Evolutionary conservation across 163 green algal species (phyloP).

Genomic region (Volvox carteri): DNA sequence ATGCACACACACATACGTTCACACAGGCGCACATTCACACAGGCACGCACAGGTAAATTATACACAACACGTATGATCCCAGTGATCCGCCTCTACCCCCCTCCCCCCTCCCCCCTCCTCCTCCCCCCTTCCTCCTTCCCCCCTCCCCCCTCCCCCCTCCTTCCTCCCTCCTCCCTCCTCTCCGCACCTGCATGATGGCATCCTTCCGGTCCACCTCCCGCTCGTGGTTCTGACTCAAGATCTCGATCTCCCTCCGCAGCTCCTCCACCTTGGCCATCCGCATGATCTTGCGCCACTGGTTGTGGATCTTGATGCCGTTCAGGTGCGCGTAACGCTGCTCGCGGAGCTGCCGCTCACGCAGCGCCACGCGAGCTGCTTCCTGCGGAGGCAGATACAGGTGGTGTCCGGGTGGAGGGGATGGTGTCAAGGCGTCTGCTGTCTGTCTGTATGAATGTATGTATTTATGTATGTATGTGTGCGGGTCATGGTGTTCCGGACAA

Average conservation of each 20-base stretch:
- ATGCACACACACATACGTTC: too few relatives aligned
- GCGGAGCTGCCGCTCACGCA: constrained; percentile 68
- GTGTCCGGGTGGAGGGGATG: too few relatives aligned
- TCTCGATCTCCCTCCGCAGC: constrained; percentile 87
- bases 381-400: constrained; percentile 36
- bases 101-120: not conserved
- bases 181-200: constrained; percentile 81
- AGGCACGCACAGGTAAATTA: too few relatives aligned
- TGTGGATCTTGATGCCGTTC: constrained; percentile 91
- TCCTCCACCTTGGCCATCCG: constrained; percentile 90
- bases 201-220: constrained; percentile 88
- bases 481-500: too few relatives aligned
- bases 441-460: too few relatives aligned
- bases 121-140: not conserved
- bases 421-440: not conserved
- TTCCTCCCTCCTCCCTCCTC: not conserved
- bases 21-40: too few relatives aligned
- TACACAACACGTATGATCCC: not conserved
- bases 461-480: too few relatives aligned
- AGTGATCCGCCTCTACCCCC: not conserved
- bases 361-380: constrained; percentile 63
- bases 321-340: constrained; percentile 84
- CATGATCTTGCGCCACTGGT: constrained; percentile 93
- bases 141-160: not conserved
- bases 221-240: constrained; percentile 88